These are phyloP conservation scores for Moesziomyces antarcticus DNA, from an alignment of 1,284 basidiomycete species.

Conservation along the genomic window DNA sequence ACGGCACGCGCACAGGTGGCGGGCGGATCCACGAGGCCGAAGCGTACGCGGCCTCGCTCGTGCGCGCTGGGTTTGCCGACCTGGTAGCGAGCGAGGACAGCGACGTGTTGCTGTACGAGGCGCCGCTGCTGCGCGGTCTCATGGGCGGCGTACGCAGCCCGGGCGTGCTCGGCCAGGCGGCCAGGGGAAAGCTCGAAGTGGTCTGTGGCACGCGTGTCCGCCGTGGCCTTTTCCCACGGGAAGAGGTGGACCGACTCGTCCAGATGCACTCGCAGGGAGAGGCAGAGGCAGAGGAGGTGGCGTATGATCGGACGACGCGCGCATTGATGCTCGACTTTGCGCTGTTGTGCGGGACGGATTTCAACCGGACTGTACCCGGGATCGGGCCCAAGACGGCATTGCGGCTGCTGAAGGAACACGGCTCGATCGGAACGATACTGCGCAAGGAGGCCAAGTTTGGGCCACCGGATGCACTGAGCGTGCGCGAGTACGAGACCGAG, in stretches of 20 bases:
- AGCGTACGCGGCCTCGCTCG: conserved; percentile 64
- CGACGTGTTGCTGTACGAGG: conserved; percentile 66
- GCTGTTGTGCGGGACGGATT: conserved; percentile 66
- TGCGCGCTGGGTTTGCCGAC: conserved; percentile 60
- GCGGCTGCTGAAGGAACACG: conserved; percentile 51
- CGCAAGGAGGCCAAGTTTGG: conserved; percentile 31
- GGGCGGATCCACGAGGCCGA: conserved; percentile 66
- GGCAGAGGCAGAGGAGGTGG: background rate
- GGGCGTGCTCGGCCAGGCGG: conserved; percentile 9
- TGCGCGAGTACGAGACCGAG: conserved; percentile 56
- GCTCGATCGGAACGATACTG: conserved; percentile 46
- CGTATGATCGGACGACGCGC: conserved; percentile 35
- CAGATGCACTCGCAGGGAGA: background rate
- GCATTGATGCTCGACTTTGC: conserved; percentile 61
- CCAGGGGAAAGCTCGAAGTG: conserved; percentile 46
- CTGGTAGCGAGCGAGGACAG: conserved; percentile 67
- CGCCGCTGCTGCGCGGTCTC: conserved; percentile 62
- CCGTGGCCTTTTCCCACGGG: conserved; percentile 39
- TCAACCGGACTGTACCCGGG: conserved; percentile 62
- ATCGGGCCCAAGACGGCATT: conserved; percentile 55
- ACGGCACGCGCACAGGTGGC: conserved; percentile 51
- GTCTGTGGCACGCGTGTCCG: conserved; percentile 51
- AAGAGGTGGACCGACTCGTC: conserved; percentile 20
- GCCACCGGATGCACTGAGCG: conserved; percentile 52
- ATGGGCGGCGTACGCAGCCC: conserved; percentile 38